Base-by-base conservation (phyloP, 1,284 basidiomycete genomes). In the Sutorius eximius region DNA sequence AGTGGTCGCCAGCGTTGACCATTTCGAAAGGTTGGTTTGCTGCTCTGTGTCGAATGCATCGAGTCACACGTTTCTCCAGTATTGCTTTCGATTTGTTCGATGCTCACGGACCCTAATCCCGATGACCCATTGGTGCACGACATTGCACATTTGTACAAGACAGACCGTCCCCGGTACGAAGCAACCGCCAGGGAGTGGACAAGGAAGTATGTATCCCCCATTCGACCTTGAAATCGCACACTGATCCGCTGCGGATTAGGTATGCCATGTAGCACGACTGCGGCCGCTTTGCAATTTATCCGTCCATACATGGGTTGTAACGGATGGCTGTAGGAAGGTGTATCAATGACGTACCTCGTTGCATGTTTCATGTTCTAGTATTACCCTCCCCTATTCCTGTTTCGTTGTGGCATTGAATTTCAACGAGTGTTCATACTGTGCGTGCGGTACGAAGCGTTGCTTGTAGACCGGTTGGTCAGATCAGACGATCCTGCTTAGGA, bases 1-100 rank as follows among this genome's bases (percentile, higher is more conserved):
- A 97, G 73, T 98, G 95, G 95, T 95, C 91, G 61, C 97, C 97
- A 48, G 97, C 97, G 45, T 80, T 99, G 77, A 98, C 97, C 56
- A 98, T 99, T 69, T 97, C 95, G 69, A 98, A 99, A 83, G 95
- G 94, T 94, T 56, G 56, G 82, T 69, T 45, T 42, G 5, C 42
- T 20, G 0, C 3, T 33, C 18, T n/a, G 3, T 1, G 15, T 29
- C 3, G 5, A 30, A 7, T 2, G 7, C 24, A 9, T 20, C 7
- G 2, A 18, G 11, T 42, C n/a, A 63, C 7, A 2, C 24, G 1
- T 3, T 45, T n/a, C 5, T 34, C 3, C 61, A 95, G 94, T 97
- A 34, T 73, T 98, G 32, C 82, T 97, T 66, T 96, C 93, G 68
- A 95, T 98, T 70, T 96, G 93, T 67, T 97, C 95, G 62, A 95